phyloP scores from a whole-genome alignment of 2,329 filamentous ascomycete genomes.

The Colletotrichum horii region DNA sequence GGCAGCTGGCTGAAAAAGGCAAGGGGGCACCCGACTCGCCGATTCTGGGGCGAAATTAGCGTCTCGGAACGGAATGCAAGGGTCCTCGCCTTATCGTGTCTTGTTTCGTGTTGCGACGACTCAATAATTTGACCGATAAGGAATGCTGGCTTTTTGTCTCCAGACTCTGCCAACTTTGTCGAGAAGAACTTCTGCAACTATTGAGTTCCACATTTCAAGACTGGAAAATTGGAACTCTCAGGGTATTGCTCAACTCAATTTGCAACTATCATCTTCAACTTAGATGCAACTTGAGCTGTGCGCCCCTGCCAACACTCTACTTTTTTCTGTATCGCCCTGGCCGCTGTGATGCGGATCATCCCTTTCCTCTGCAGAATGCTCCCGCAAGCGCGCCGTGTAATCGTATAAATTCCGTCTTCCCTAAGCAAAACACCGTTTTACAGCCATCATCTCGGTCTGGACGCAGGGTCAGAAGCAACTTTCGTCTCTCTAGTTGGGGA shows the following conservation, averaged over 20 bases:
- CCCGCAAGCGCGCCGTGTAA: too few relatives aligned
- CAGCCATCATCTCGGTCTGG: too few relatives aligned
- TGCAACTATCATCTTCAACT: background rate
- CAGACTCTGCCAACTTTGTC: background rate
- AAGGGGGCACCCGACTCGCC: background rate
- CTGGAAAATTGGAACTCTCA: background rate
- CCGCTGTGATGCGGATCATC: fast-evolving
- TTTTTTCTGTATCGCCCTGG: background rate
- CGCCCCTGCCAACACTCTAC: background rate
- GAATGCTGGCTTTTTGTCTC: background rate
- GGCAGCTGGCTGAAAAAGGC: background rate
- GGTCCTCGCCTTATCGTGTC: background rate
- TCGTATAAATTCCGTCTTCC: too few relatives aligned
- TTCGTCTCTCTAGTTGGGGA: fast-evolving
- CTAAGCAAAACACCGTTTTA: too few relatives aligned
- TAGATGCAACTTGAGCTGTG: fast-evolving
- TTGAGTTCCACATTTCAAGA: background rate
- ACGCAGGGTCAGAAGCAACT: background rate
- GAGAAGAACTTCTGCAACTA: background rate
- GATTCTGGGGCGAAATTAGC: background rate
- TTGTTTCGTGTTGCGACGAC: background rate
- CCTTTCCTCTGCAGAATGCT: background rate
- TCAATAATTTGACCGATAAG: background rate
- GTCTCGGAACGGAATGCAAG: background rate
- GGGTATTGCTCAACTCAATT: background rate